phyloP scores from a whole-genome alignment of 1,284 basidiomycete species.

The Ganoderma multipileum region DNA sequence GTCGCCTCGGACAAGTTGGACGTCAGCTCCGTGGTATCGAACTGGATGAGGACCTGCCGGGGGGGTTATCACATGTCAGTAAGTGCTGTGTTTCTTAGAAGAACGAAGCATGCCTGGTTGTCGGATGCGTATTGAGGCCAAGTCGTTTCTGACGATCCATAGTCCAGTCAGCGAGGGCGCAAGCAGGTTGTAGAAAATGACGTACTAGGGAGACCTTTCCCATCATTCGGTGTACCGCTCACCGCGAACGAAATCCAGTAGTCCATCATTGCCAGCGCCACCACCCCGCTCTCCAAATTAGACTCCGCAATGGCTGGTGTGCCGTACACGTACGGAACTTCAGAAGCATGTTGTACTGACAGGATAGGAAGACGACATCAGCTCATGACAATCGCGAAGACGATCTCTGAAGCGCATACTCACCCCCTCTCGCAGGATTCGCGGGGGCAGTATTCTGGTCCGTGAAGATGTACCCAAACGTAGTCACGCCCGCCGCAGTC shows the following conservation, averaged over 20 bases:
- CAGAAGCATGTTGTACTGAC: slow-evolving; percentile 44
- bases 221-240: slow-evolving; percentile 45
- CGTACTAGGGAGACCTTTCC: slow-evolving; percentile 38
- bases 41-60: slow-evolving; percentile 27
- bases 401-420: too few species aligned
- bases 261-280: slow-evolving; percentile 53
- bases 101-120: slow-evolving; percentile 15
- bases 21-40: slow-evolving; percentile 11
- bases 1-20: slow-evolving; percentile 12
- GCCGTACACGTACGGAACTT: slow-evolving; percentile 50
- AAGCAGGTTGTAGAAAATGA: not conserved
- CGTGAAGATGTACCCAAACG: too few species aligned
- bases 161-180: slow-evolving; percentile 1
- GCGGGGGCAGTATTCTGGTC: too few species aligned
- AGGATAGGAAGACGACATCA: too few species aligned
- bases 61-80: not conserved
- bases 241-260: slow-evolving; percentile 61
- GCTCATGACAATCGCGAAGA: too few species aligned
- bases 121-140: slow-evolving; percentile 30
- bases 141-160: slow-evolving; percentile 21
- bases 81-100: not conserved
- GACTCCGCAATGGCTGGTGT: slow-evolving; percentile 26
- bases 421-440: too few species aligned
- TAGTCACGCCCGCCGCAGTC: too few species aligned
- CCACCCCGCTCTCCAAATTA: slow-evolving; percentile 34